phyloP scores from a whole-genome alignment of 495 filamentous ascomycete species.

The Tuber brumale region DNA sequence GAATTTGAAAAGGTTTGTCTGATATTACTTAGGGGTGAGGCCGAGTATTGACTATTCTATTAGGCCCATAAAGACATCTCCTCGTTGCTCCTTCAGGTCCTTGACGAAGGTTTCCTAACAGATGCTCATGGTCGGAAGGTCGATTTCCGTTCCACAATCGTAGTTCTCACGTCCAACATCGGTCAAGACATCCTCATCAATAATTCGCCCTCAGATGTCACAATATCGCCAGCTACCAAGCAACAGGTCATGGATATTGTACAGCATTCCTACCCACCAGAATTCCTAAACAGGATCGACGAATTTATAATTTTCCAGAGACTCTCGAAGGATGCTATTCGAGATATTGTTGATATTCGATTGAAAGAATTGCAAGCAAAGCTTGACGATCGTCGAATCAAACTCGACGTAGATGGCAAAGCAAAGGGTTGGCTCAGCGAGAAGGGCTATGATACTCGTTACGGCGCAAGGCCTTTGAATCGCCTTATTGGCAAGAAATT shows the following conservation, averaged over 20 bases:
- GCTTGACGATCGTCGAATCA: conserved; percentile 81
- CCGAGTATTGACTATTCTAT: conserved; percentile 5
- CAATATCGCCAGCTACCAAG: conserved; percentile 64
- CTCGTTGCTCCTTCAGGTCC: conserved; percentile 83
- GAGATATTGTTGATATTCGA: conserved; percentile 91
- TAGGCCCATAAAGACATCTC: conserved; percentile 86
- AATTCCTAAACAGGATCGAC: conserved; percentile 94
- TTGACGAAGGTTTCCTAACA: conserved; percentile 94
- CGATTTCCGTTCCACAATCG: conserved; percentile 92
- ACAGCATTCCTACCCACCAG: conserved; percentile 67
- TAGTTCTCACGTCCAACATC: conserved; percentile 92
- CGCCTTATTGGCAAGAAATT: conserved; percentile 82
- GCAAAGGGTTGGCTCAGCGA: conserved; percentile 82
- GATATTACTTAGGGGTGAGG: neutral
- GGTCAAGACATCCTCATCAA: conserved; percentile 67
- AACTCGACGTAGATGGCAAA: conserved; percentile 59
- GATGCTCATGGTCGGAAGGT: conserved; percentile 93
- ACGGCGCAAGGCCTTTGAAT: conserved; percentile 89
- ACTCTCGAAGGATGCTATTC: conserved; percentile 66
- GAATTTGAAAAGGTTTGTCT: conserved; percentile 73
- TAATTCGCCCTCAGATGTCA: conserved; percentile 54
- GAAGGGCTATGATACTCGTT: conserved; percentile 81
- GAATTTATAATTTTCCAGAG: conserved; percentile 94
- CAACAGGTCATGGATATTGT: conserved; percentile 86
- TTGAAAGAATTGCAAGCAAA: conserved; percentile 74